These are phyloP conservation scores for Tolypocladium tundrense DNA, from an alignment of 2,329 filamentous ascomycete genomes.

Conservation along the genomic window DNA sequence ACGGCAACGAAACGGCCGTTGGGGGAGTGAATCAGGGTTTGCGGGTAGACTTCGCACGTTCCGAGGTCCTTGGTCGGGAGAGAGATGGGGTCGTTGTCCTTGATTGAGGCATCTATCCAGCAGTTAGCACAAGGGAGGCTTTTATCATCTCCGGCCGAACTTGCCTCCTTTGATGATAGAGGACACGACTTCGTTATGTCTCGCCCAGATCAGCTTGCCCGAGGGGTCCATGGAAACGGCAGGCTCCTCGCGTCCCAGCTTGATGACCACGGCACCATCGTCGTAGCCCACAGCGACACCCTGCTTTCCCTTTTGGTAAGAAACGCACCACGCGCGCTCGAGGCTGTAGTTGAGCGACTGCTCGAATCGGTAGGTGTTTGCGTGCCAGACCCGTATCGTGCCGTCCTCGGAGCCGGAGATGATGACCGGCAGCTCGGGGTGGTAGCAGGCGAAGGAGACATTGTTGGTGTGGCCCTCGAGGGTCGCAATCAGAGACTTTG, in stretches of 20 bases:
- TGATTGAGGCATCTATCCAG: conserved; percentile 57
- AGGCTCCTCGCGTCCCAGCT: conserved; percentile 93
- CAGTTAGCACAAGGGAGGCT: conserved; percentile 14
- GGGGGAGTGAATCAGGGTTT: conserved; percentile 89
- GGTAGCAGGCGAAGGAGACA: conserved; percentile 95
- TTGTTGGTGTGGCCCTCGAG: conserved; percentile 97
- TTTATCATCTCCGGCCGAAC: conserved; percentile 11
- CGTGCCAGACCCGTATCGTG: conserved; percentile 96
- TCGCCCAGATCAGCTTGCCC: conserved; percentile 93
- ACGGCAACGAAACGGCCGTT: conserved; percentile 75
- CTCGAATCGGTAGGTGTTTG: conserved; percentile 92
- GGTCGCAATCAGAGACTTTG: conserved; percentile 92
- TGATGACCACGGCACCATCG: conserved; percentile 94
- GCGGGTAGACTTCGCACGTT: conserved; percentile 92
- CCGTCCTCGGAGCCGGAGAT: conserved; percentile 97
- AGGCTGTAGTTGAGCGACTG: conserved; percentile 93
- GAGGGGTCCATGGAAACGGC: conserved; percentile 95
- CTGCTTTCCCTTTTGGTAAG: conserved; percentile 89
- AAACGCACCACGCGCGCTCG: conserved; percentile 95
- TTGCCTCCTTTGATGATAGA: conserved; percentile 80
- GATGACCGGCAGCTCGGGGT: conserved; percentile 92
- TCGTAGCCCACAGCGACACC: conserved; percentile 94
- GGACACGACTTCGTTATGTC: conserved; percentile 89
- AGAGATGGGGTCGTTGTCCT: conserved; percentile 80
- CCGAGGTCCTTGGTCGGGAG: conserved; percentile 91